Evolutionary conservation across 495 filamentous ascomycete species (phyloP).

Genomic region (Diplogelasinospora grovesii): DNA sequence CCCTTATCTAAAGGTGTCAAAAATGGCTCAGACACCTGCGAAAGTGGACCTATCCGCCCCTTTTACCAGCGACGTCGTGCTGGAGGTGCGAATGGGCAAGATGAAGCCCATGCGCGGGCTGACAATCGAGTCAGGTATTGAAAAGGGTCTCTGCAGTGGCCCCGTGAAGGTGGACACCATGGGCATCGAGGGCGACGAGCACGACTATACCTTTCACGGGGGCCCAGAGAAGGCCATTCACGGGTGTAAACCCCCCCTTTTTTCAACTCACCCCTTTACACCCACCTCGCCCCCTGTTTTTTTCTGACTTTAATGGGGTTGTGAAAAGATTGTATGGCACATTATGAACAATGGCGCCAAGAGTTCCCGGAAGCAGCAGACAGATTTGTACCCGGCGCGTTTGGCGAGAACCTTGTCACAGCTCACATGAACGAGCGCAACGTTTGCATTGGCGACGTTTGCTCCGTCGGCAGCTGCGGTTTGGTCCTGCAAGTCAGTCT

Average conservation of each 20-base stretch:
- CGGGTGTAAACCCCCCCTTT: constrained; percentile 35
- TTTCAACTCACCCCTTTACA: neutral
- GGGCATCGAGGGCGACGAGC: constrained; percentile 49
- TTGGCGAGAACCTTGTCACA: constrained; percentile 53
- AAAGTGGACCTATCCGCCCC: constrained; percentile 33
- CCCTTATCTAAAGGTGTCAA: too few species aligned
- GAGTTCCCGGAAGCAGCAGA: constrained; percentile 37
- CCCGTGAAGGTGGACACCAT: constrained; percentile 35
- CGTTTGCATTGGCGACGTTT: constrained; percentile 51
- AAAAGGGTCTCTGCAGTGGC: constrained; percentile 36
- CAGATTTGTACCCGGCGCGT: constrained; percentile 43
- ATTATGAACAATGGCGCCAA: constrained; percentile 43
- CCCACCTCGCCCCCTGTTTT: too few species aligned
- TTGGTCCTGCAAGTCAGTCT: constrained; percentile 30
- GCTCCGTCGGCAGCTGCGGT: constrained; percentile 25
- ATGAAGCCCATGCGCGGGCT: constrained; percentile 43
- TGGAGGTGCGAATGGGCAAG: constrained; percentile 46
- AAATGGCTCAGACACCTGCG: neutral
- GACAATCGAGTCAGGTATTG: constrained; percentile 43
- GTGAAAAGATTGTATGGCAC: constrained; percentile 44
- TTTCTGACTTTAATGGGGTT: too few species aligned
- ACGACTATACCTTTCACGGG: constrained; percentile 49
- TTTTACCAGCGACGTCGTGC: constrained; percentile 37
- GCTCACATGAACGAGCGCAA: constrained; percentile 48
- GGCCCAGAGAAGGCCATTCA: constrained; percentile 51